Base-by-base conservation (phyloP, 1,284 basidiomycete genomes). In the Rhodotorula sp. region DNA sequence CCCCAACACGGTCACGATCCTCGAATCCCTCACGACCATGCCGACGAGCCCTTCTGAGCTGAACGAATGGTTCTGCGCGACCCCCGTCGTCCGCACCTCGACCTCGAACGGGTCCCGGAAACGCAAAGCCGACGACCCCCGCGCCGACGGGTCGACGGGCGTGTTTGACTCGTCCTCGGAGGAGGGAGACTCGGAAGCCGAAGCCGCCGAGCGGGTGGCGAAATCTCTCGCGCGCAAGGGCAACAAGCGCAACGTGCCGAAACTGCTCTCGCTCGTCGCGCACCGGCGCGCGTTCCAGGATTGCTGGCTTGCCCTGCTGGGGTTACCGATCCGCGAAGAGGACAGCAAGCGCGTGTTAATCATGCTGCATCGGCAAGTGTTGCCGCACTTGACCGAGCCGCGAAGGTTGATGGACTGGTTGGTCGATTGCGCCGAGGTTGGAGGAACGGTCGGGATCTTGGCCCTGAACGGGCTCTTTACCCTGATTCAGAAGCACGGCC, bases 321-420 rank as follows among this genome's bases (percentile, higher is more conserved):
- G 66, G 10, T 62, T 78, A 14, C 78, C 79, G 34, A 78, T 80
- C 48, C 76, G 77, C 31, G 79, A 81, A 61, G 75, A 77, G 5
- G 70, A 69, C 71, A 81, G 81, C 4, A 85, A 87, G 58, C 85
- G 90, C 50, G 88, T 87, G 3, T 81, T 97, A 61, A 89, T 89
- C 74, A 85, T 93, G 15, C 86, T 97, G 83, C 93, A 97, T 80
- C 84, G 87, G 14, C 88, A 90, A 19, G 89, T 97, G 28, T 82
- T 97, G 78, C 94, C 94, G 0, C 88, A 95, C 80, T 80, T 97
- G 67, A 90, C 89, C 6, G 83, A 90, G 62, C 87, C 83, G 18
- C 80, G 83, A 57, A 81, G 95, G 64, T 86, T 95, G 21, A 95
- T 97, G 87, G 95, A 99, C 81, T 99, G 95, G 91, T 85, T 99